Evolutionary conservation across 169 alveolate genomes (phyloP).

Genomic region (Theileria parva): DNA sequence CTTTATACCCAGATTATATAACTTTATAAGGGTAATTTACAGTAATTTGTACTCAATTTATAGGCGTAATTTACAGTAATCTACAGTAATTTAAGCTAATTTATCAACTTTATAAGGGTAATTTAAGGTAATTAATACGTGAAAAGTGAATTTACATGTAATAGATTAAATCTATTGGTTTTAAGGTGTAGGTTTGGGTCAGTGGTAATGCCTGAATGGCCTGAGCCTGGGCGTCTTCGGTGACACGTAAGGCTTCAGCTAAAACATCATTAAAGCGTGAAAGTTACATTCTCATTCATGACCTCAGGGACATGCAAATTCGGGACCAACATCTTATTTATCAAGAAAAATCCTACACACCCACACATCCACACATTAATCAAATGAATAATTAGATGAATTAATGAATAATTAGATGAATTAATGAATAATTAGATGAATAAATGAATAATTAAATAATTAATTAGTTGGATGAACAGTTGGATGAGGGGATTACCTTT

Average conservation of each 20-base stretch:
- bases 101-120: too few relatives aligned
- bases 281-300: conserved; percentile 65
- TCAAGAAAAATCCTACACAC: conserved; percentile 77
- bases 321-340: conserved; percentile 84
- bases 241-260: conserved; percentile 78
- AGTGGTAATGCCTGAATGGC: conserved; percentile 3
- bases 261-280: neutral
- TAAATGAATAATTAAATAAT: neutral
- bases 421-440: too few relatives aligned
- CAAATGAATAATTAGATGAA: too few relatives aligned
- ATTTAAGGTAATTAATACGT: neutral
- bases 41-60: neutral
- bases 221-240: conserved; percentile 65
- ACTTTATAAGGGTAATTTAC: too few relatives aligned
- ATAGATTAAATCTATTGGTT: neutral
- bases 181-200: neutral
- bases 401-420: too few relatives aligned
- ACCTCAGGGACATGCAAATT: conserved; percentile 77
- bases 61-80: neutral
- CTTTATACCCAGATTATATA: neutral
- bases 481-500: conserved; percentile 82
- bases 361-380: too few relatives aligned
- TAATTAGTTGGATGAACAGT: too few relatives aligned
- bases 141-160: neutral
- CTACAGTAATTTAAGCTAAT: neutral